These are phyloP conservation scores for Oryza coarctata DNA, from an alignment of 176 grass and related monocot species.

Conservation along the genomic window DNA sequence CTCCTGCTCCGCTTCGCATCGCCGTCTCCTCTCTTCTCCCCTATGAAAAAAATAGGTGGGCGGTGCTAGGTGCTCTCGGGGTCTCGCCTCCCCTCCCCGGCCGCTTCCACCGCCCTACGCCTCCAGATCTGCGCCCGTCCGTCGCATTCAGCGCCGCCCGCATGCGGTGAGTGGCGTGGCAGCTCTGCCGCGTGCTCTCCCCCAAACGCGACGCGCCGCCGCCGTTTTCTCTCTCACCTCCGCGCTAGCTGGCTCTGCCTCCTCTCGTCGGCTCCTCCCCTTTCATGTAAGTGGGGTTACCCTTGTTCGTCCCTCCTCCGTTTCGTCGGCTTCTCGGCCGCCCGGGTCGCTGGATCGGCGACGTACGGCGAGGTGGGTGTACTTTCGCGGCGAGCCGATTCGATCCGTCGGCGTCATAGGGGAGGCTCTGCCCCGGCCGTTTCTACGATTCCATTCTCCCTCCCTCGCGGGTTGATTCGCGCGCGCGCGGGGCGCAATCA, in stretches of 20 bases:
- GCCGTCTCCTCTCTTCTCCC: neutral
- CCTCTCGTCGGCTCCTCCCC: neutral
- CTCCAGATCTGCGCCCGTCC: constrained; percentile 28
- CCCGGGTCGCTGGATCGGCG: neutral
- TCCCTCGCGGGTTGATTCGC: neutral
- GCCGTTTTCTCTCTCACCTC: too few relatives aligned
- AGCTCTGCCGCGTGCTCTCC: too few relatives aligned
- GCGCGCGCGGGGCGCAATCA: neutral
- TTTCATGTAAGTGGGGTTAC: neutral
- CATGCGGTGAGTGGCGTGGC: neutral
- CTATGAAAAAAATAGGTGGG: constrained; percentile 27
- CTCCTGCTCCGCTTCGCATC: neutral
- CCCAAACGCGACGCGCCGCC: too few relatives aligned
- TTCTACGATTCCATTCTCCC: neutral
- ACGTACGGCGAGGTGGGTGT: neutral
- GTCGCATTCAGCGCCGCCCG: too few relatives aligned
- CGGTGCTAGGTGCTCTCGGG: neutral
- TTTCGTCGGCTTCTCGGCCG: neutral
- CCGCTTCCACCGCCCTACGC: too few relatives aligned
- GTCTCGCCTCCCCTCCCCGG: too few relatives aligned
- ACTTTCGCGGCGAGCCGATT: neutral
- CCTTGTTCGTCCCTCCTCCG: neutral
- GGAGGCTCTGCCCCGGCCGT: too few relatives aligned
- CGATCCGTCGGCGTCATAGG: neutral
- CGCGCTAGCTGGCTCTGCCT: neutral